Base-by-base conservation (phyloP, 495 filamentous ascomycete genomes). In the Friedmanniomyces simplex region DNA sequence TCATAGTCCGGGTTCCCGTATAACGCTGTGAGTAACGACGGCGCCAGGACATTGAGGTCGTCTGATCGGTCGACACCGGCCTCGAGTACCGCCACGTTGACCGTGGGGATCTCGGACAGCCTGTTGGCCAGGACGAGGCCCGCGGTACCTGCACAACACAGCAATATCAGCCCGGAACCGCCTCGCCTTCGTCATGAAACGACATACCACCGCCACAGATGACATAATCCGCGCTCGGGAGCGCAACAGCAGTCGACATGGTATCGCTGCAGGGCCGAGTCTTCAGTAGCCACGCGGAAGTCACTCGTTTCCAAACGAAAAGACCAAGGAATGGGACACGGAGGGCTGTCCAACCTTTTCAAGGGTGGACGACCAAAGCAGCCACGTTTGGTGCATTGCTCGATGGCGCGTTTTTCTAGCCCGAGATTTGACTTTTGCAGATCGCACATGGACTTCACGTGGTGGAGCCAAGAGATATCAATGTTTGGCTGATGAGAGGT, bases 1-100 rank as follows among this genome's bases (percentile, higher is more conserved):
- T 63, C 60, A 25, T 59, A 62, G 14, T 57, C 28, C 28, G 51
- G 42, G 21, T 54, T 45, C 13, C 52, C 52, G 25, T 54, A 54
- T 5, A 54, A 22, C 34, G 52, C 34, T 24, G 52, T 54, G n/a
- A 55, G 25, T 12, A 54, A 32, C 11, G 26, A 26, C 7, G 52
- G 52, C 10, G 36, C 52, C 34, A 54, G 34, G 3, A 54, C 32
- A 43, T 54, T 54, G 34, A 43, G 57, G 39, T 59, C 57, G 22
- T 54, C 7, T 11, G 50, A 48, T n/a, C 57, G 41, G 32, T 59
- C 50, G n/a, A 26, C 18, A 16, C 61, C 61, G 14, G 45, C 52
- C 45, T 64, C 61, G 12, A 64, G 11, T 16, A 64, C 61, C n/a
- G 58, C 61, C 16, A 64, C 61, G 26, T 36, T 43, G 22, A 58